Evolutionary conservation across 2,329 filamentous ascomycete genomes (phyloP).

Genomic region (Cercospora canescens): DNA sequence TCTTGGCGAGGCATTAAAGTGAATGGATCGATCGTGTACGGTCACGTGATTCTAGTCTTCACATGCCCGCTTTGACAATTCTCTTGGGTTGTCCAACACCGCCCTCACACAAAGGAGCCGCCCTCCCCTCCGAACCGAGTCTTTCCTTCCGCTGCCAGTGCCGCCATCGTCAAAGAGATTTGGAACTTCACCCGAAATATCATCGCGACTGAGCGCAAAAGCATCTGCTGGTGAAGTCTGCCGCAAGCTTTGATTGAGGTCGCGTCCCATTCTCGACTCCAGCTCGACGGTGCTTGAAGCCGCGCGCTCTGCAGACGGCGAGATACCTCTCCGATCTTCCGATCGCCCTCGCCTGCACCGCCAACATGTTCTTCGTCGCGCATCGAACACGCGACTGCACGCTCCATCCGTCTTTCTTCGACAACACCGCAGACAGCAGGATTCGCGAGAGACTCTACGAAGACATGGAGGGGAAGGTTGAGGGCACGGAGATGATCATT

Average conservation of each 20-base stretch:
- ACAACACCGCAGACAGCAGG: constrained; percentile 86
- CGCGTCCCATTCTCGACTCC: not conserved
- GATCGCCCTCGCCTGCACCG: constrained; percentile 1
- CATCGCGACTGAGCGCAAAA: not conserved
- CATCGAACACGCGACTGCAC: constrained; percentile 94
- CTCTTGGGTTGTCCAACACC: not conserved
- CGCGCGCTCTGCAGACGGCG: not conserved
- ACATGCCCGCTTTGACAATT: not conserved
- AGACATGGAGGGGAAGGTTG: constrained; percentile 93
- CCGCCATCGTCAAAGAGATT: not conserved
- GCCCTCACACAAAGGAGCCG: not conserved
- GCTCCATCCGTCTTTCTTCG: constrained; percentile 96
- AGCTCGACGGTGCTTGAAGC: not conserved
- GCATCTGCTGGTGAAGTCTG: not conserved
- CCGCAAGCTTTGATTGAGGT: not conserved
- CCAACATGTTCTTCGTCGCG: constrained; percentile 92
- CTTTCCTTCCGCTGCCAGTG: not conserved
- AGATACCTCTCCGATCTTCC: not conserved
- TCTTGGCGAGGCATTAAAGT: not conserved
- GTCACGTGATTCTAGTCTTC: not conserved
- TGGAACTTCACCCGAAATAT: not conserved
- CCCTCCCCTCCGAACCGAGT: not conserved
- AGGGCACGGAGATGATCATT: constrained; percentile 95
- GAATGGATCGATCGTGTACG: not conserved
- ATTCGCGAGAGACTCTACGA: constrained; percentile 86